Evolutionary conservation across 768 basidiomycete species (phyloP), one percentile per base, ranked within the genome.

Genomic region (Tylopilus plumbeoviolaceoides): DNA sequence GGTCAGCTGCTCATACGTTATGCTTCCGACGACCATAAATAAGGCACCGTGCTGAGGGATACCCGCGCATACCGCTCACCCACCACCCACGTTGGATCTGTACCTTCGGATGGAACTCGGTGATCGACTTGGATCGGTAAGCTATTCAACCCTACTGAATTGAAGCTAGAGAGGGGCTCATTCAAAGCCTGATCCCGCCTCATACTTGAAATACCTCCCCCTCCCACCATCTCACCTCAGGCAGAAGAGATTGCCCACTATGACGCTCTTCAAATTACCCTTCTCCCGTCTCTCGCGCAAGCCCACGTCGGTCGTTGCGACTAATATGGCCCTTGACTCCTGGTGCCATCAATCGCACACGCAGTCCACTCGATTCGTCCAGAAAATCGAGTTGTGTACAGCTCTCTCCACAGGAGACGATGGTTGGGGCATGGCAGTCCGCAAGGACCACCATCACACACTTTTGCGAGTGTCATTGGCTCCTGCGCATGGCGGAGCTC

Each of bases 351-450:
- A 44, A 30, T 18, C 46, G 3, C 8, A 10, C 27, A 15, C 18
- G 15, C 31, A 53, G 7, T 20, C 55, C 7, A 23, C 48, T 15
- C 44, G 49, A 20, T 27, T 49, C 2, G 50, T 63, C 6, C 18
- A 30, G 18, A 63, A 47, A 20, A 33, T 60, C 2, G 61, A 59
- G 15, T 25, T 61, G 7, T 63, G 59, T 11, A 63, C 47, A 0
- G 58, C 55, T 2, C 17, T 33, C 0, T 23, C 4, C 23, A 23
- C 23, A n/a, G n/a, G n/a, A n/a, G n/a, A n/a, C n/a, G n/a, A n/a
- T n/a, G n/a, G n/a, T n/a, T n/a, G n/a, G n/a, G n/a, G n/a, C n/a
- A n/a, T n/a, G n/a, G n/a, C n/a, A n/a, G n/a, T n/a, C n/a, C n/a
- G n/a, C n/a, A n/a, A n/a, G n/a, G n/a, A n/a, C 23, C 23, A n/a